These are phyloP conservation scores for Rhynchosporium agropyri DNA, from an alignment of 2,329 filamentous ascomycete species.

Conservation along the genomic window DNA sequence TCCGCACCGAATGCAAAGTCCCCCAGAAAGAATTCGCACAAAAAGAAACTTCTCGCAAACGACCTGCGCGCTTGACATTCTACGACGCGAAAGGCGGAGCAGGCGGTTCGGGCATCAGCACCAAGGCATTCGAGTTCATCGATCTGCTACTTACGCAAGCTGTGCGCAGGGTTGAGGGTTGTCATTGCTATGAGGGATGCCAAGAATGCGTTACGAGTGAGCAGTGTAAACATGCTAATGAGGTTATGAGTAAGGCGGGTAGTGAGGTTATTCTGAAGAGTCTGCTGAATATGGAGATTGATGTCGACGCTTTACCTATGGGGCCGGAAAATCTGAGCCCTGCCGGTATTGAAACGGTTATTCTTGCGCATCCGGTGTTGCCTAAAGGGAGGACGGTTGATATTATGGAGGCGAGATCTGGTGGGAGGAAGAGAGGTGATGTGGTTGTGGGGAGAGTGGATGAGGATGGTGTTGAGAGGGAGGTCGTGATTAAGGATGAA, in stretches of 20 bases:
- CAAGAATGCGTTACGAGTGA: slow-evolving; percentile 88
- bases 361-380: slow-evolving; percentile 68
- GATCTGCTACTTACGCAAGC: slow-evolving; percentile 78
- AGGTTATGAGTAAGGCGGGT: slow-evolving; percentile 92
- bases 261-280: slow-evolving; percentile 78
- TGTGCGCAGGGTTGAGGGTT: slow-evolving; percentile 73
- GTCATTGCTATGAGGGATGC: slow-evolving; percentile 78
- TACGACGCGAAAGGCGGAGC: slow-evolving; percentile 93
- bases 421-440: slow-evolving; percentile 37
- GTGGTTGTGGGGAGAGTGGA: slow-evolving; percentile 38
- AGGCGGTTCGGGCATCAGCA: slow-evolving; percentile 81
- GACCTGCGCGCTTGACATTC: slow-evolving; percentile 86
- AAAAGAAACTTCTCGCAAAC: slow-evolving; percentile 69
- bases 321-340: slow-evolving; percentile 73
- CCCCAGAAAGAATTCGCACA: slow-evolving; percentile 84
- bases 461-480: slow-evolving; percentile 32
- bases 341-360: slow-evolving; percentile 79
- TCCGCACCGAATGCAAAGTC: slow-evolving; percentile 92
- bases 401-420: slow-evolving; percentile 34
- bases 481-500: slow-evolving; percentile 40
- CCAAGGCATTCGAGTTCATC: slow-evolving; percentile 92
- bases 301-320: slow-evolving; percentile 83
- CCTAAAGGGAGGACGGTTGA: slow-evolving; percentile 33
- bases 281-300: slow-evolving; percentile 74
- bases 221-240: slow-evolving; percentile 80